Evolutionary conservation across 148 eudicot species (phyloP), one percentile per base, ranked within the genome.

Genomic region (Vaccinium darrowii): DNA sequence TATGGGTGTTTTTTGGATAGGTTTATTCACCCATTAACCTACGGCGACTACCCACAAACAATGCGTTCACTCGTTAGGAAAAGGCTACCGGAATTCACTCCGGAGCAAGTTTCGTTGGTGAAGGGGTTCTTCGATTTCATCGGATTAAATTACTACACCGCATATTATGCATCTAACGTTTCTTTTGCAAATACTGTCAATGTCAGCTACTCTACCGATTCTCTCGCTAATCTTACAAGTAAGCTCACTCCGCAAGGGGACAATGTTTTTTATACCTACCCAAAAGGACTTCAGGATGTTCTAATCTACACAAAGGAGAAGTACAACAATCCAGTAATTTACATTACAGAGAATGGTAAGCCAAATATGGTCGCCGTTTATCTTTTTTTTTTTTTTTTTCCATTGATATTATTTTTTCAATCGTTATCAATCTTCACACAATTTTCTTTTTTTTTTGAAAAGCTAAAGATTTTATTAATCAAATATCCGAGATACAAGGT

Each of bases 141-240:
- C 5, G 83, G 83, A 23, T 43, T 81, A 5, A 81, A 62, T 62
- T 80, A 80, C 69, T 80, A 80, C 18, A 33, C 57, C 0, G 50
- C 50, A 57, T 18, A 16, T 30, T 92, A 91, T 84, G 94, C 90
- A 67, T 67, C 83, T 1, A 81, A 89, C 85, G 72, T 89, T 81
- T 85, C 87, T 53, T 23, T 43, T 62, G n/a, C 74, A 5, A 88
- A 79, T 49, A 73, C 23, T 49, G 80, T 80, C 27, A 90, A 90
- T 53, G 71, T 87, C 25, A 90, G 89, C 87, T 88, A 87, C 84
- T 23, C 57, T 33, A 87, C 88, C 0, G 98, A 95, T 83, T 49
- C 91, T 49, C 86, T 14, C 50, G 88, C 84, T 27, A 84, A 43
- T 75, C 81, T 84, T 56, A 85, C 90, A 10, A 36, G 98, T 94